Conservation (phyloP, 1,139 yeast species). For the Saccharomycopsis crataegensis region DNA sequence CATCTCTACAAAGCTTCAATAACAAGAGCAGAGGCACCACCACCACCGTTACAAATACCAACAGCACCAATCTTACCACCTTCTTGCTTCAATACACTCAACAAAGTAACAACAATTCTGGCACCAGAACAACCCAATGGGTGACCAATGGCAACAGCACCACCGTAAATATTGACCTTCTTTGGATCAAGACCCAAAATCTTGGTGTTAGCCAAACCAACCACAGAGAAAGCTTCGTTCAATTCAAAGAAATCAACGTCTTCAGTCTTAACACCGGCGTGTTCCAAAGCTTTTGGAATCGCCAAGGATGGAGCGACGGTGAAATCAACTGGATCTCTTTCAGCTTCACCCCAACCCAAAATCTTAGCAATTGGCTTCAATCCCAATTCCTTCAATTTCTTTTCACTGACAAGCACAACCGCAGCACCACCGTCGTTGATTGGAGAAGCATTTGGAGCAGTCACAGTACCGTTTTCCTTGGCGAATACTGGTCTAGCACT, state of each 20-base stretch:
- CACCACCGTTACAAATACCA: constrained; percentile 98
- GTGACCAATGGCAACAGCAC: constrained; percentile 96
- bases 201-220: constrained; percentile 85
- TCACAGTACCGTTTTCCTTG: constrained; percentile 85
- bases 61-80: constrained; percentile 89
- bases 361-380: constrained; percentile 84
- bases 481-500: constrained; percentile 90
- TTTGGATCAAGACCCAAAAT: constrained; percentile 54
- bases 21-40: constrained; percentile 89
- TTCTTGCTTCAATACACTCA: constrained; percentile 70
- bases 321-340: constrained; percentile 86
- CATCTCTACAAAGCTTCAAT: constrained; percentile 42
- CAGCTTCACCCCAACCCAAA: constrained; percentile 97
- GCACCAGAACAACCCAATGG: constrained; percentile 99
- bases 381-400: constrained; percentile 74
- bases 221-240: constrained; percentile 96
- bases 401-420: constrained; percentile 73
- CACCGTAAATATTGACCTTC: constrained; percentile 91
- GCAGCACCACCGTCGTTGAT: constrained; percentile 98
- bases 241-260: constrained; percentile 65
- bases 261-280: constrained; percentile 56
- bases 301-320: constrained; percentile 93
- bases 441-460: constrained; percentile 95
- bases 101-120: constrained; percentile 79
- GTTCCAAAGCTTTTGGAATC: constrained; percentile 90